A percentile compares a stretch with the other conserved stretches of the same genome.
Conservation (phyloP, 2,329 filamentous ascomycete species). For the Fusarium zealandicum region DNA sequence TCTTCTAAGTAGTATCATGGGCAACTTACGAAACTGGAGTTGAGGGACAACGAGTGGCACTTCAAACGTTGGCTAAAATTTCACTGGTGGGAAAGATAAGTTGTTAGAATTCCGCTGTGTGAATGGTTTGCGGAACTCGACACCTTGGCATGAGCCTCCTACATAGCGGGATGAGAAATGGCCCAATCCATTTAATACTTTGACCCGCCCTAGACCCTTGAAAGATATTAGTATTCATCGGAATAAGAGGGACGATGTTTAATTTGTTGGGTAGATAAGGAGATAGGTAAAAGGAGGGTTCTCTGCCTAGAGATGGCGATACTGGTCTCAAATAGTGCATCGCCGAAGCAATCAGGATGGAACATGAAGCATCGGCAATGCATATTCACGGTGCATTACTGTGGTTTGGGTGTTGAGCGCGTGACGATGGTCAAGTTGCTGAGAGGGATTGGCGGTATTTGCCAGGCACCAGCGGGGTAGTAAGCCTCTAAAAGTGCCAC, state of each 20-base stretch:
- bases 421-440: conserved; percentile 14
- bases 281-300: neutral
- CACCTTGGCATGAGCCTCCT: too few species aligned
- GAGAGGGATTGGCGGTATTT: neutral
- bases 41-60: too few species aligned
- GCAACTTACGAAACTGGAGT: too few species aligned
- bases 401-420: neutral
- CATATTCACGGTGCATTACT: conserved; percentile 31
- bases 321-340: conserved; percentile 11
- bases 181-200: too few species aligned
- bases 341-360: conserved; percentile 10
- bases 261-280: neutral
- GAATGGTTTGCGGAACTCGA: too few species aligned
- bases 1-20: too few species aligned
- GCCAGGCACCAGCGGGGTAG: conserved; percentile 38
- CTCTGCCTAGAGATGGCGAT: conserved; percentile 24
- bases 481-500: neutral
- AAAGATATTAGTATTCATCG: too few species aligned
- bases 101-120: too few species aligned
- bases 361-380: neutral
- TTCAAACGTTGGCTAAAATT: too few species aligned
- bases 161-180: too few species aligned
- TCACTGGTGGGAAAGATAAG: too few species aligned
- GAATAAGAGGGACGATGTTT: neutral
- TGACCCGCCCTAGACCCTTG: too few species aligned